Percentiles rank a stretch among this genome's conserved stretches.
These are phyloP conservation scores for Syzygium aqueum DNA, from an alignment of 345 rosid genomes.

Conservation along the genomic window DNA sequence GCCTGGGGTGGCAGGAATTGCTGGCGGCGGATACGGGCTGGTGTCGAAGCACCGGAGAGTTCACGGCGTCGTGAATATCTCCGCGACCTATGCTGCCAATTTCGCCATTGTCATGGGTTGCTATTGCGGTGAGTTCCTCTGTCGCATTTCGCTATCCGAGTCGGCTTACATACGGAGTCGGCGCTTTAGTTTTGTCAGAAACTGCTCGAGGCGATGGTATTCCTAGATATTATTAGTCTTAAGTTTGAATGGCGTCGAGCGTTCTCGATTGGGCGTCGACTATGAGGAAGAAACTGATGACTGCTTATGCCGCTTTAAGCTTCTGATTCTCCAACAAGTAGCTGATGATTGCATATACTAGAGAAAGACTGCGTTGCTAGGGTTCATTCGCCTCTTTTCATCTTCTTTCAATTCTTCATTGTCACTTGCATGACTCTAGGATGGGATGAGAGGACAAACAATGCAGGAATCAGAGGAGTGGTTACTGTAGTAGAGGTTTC, in stretches of 20 bases:
- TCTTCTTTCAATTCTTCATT: neutral
- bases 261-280: accelerated
- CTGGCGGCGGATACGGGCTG: slow-evolving; percentile 66
- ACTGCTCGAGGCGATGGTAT: neutral
- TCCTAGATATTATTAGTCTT: neutral
- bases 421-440: neutral
- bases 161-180: neutral
- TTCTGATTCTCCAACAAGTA: neutral
- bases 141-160: neutral
- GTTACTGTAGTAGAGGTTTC: neutral
- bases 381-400: neutral
- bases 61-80: slow-evolving; percentile 54
- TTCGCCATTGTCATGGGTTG: slow-evolving; percentile 61
- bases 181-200: neutral
- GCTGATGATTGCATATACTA: neutral
- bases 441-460: neutral
- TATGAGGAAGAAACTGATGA: neutral
- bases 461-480: neutral
- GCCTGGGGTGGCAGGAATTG: slow-evolving; percentile 26
- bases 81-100: slow-evolving; percentile 57
- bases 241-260: neutral
- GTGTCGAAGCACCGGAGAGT: slow-evolving; percentile 51
- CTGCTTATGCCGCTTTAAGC: neutral
- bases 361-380: neutral
- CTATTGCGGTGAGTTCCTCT: slow-evolving; percentile 56